Evolutionary conservation across 2,329 filamentous ascomycete species (phyloP), one percentile per base, ranked within the genome.

Genomic region (Aspergillus brunneoviolaceus): DNA sequence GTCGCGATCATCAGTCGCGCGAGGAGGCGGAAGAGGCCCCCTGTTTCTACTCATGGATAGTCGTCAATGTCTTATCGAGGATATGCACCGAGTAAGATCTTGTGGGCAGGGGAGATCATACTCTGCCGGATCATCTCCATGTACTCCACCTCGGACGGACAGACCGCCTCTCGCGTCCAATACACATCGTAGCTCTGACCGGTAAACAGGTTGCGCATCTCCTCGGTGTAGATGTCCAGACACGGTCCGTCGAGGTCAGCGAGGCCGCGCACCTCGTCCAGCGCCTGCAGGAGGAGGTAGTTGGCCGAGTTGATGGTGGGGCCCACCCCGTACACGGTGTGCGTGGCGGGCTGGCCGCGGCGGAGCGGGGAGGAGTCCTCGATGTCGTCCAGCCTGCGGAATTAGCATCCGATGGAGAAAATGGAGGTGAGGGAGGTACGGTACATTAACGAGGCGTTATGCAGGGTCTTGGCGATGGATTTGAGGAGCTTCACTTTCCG

Each of bases 261-360:
- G 1, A 78, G 67, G 21, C 72, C 64, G 10, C 69, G 63, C 2
- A 76, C 63, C 42, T 76, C 71, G 31, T 72, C 65, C 53, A 76
- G 64, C 9, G 75, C 74, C 14, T 74, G 63, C 49, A 81, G 76
- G 55, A 77, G 79, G 12, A 76, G 67, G 58, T 75, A 78, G 60
- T 79, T 81, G 7, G 77, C 79, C n/a, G 72, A 75, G 67, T 81
- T 81, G 65, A 81, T 80, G 6, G 79, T 79, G 57, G 78, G 78
- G 2, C 76, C 69, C 1, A 68, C 67, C 6, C 79, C 80, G 62
- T 78, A 81, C 45, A 81, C 73, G 48, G 65, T 72, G 63, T 81
- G 79, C 0, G 78, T 73, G 1, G 76, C 74, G 2, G 80, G 78
- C 1, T 73, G 60, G 5, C 79, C 79, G 11, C 80, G 70, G 9